Evolutionary conservation across 345 rosid genomes (phyloP).

Genomic region (Cochlearia excelsa): DNA sequence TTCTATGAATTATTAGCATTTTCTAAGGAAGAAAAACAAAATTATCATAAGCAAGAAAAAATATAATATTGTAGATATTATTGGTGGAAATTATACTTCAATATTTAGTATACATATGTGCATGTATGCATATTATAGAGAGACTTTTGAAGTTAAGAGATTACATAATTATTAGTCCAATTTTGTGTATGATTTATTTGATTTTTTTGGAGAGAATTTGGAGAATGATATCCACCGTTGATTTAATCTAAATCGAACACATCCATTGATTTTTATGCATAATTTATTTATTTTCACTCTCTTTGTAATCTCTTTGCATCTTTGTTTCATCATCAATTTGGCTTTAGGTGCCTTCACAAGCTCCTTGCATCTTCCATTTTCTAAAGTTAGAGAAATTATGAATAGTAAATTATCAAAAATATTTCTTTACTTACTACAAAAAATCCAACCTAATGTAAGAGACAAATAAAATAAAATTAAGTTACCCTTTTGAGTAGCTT

Average conservation of each 20-base stretch:
- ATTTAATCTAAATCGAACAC: conserved; percentile 46
- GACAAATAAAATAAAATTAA: background rate
- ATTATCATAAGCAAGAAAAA: too few species aligned
- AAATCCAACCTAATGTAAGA: background rate
- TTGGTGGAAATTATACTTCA: too few species aligned
- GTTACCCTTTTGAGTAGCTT: conserved; percentile 32
- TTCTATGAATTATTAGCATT: too few species aligned
- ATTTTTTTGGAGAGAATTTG: conserved; percentile 46
- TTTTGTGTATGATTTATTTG: conserved; percentile 46
- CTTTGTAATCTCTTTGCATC: conserved; percentile 45
- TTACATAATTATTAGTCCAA: conserved; percentile 32
- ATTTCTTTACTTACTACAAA: too few species aligned
- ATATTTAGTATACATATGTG: too few species aligned
- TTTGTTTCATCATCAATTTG: conserved; percentile 39
- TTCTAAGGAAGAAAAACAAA: too few species aligned
- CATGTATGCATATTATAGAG: background rate
- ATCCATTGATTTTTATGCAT: conserved; percentile 63
- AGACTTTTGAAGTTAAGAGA: conserved; percentile 1
- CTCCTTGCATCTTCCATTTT: conserved; percentile 42
- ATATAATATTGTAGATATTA: too few species aligned
- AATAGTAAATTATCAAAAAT: background rate
- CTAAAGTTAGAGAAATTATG: conserved; percentile 18
- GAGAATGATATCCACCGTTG: conserved; percentile 52
- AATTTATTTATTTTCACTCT: conserved; percentile 57
- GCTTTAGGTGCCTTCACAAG: conserved; percentile 41